phyloP scores from a whole-genome alignment of 2,329 filamentous ascomycete genomes.

The Fusarium cyanostomum region DNA sequence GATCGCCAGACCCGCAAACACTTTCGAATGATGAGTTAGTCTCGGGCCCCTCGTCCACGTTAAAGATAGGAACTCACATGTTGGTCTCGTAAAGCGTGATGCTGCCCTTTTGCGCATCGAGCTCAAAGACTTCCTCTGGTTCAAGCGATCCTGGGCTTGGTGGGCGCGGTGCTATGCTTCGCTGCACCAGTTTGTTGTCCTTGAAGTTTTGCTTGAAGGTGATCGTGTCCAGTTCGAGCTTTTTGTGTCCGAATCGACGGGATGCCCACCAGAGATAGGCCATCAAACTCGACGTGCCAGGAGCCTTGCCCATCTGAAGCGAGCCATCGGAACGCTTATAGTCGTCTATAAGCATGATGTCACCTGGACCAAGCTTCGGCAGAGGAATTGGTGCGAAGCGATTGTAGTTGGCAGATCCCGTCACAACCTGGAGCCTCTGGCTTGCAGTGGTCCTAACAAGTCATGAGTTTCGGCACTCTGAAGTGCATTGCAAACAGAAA shows the following conservation, averaged over 20 bases:
- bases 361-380: background rate
- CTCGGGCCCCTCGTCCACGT: background rate
- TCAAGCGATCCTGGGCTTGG: background rate
- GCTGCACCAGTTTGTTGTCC: background rate
- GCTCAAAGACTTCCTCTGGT: background rate
- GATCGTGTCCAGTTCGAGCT: constrained; percentile 36
- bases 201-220: constrained; percentile 22
- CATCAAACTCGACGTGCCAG: constrained; percentile 7
- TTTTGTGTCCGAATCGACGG: constrained; percentile 33
- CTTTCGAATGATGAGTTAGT: constrained; percentile 3
- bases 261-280: constrained; percentile 29
- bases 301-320: background rate
- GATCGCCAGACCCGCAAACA: background rate
- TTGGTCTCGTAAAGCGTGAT: constrained; percentile 36
- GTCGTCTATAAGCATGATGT: constrained; percentile 16
- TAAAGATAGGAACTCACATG: constrained; percentile 19
- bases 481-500: background rate
- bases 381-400: constrained; percentile 1
- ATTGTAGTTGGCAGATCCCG: constrained; percentile 20
- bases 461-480: background rate
- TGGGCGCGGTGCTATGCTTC: background rate
- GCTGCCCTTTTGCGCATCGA: constrained; percentile 22
- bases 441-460: constrained; percentile 14
- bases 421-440: constrained; percentile 31
- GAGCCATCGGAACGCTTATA: background rate